Conservation (phyloP, 305 asterid genomes). For the Solanum aculeatissimum region DNA sequence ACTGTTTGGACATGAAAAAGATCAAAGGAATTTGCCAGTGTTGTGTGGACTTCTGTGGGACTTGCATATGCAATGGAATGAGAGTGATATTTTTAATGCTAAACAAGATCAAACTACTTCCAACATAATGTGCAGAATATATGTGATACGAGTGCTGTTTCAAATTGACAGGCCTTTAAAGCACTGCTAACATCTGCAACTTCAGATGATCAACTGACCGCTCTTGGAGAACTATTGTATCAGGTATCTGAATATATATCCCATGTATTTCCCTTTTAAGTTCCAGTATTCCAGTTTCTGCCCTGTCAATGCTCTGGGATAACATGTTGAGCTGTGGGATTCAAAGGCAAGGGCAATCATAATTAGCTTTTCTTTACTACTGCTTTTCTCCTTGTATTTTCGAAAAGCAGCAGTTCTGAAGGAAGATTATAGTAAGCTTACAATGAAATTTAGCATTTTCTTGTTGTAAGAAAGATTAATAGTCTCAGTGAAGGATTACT, state of each 20-base stretch:
- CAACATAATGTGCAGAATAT: background rate
- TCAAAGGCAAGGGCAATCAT: background rate
- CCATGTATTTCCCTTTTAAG: background rate
- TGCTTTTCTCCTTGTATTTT: background rate
- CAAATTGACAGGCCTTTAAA: slow-evolving; percentile 66
- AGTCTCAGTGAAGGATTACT: background rate
- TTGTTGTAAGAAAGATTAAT: background rate
- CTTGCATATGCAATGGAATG: background rate
- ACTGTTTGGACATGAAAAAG: background rate
- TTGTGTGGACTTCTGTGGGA: background rate
- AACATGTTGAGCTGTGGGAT: background rate
- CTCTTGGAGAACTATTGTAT: slow-evolving; percentile 86
- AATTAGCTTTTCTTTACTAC: background rate
- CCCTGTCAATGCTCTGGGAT: background rate
- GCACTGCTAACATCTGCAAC: slow-evolving; percentile 71
- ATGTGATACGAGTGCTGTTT: background rate
- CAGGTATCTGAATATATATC: slow-evolving; percentile 37
- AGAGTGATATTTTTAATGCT: background rate
- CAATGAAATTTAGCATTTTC: background rate
- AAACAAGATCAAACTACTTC: background rate
- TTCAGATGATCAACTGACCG: slow-evolving; percentile 74
- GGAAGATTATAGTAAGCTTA: background rate
- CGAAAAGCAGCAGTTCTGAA: background rate
- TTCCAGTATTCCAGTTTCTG: background rate
- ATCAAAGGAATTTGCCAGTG: background rate